Percentiles rank a stretch among this genome's conserved stretches.
Conservation (phyloP, 208 protist genomes). For the Leishmania braziliensis region DNA sequence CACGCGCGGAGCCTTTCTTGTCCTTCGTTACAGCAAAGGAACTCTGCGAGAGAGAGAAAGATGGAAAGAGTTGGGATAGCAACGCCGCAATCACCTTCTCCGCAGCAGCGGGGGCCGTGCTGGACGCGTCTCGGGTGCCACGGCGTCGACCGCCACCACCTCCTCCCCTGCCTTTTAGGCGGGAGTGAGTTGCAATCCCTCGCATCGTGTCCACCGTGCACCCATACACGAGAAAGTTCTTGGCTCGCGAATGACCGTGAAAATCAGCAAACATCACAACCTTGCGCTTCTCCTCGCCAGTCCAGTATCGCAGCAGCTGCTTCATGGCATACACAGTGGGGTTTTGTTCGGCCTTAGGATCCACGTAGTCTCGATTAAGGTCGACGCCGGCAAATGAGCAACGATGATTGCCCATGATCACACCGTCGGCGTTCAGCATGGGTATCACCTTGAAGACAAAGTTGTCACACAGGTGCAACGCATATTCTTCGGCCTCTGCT, state of each 20-base stretch:
- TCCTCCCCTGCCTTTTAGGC: neutral
- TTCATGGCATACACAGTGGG: conserved; percentile 88
- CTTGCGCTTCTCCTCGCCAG: conserved; percentile 57
- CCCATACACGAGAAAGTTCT: conserved; percentile 96
- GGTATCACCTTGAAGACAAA: conserved; percentile 96
- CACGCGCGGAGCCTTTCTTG: conserved; percentile 88
- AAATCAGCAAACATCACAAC: conserved; percentile 93
- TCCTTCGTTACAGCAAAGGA: conserved; percentile 89
- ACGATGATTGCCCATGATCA: conserved; percentile 97
- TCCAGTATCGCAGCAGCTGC: conserved; percentile 76
- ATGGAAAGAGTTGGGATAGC: conserved; percentile 52
- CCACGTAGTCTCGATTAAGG: conserved; percentile 95
- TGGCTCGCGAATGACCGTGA: conserved; percentile 95
- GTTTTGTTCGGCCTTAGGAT: conserved; percentile 65
- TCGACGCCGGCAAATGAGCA: conserved; percentile 94
- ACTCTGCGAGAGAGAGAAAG: conserved; percentile 76
- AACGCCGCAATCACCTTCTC: conserved; percentile 84
- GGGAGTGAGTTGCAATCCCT: conserved; percentile 2
- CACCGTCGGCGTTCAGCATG: conserved; percentile 98
- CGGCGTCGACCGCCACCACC: neutral
- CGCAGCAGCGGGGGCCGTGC: conserved; percentile 25
- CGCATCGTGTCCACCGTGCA: conserved; percentile 66
- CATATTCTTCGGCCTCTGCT: conserved; percentile 8
- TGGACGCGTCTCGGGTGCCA: conserved; percentile 10
- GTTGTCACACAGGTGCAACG: conserved; percentile 49